Evolutionary conservation across 495 filamentous ascomycete genomes (phyloP).

Genomic region (Neurospora intermedia): DNA sequence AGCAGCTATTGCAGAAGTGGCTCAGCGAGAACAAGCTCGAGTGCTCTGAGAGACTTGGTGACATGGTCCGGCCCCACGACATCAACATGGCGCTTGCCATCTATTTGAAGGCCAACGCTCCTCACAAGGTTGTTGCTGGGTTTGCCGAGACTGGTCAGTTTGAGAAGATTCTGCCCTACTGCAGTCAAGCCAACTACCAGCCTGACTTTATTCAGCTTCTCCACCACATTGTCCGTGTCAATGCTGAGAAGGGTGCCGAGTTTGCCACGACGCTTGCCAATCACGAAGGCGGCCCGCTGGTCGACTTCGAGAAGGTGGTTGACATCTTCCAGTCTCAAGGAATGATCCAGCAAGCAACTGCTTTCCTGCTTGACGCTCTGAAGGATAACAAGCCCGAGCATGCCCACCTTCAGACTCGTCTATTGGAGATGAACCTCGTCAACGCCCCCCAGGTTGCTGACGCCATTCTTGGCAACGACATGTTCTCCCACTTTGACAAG

Average conservation of each 20-base stretch:
- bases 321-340: slow-evolving; percentile 96
- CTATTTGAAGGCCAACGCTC: slow-evolving; percentile 76
- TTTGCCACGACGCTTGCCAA: slow-evolving; percentile 85
- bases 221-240: slow-evolving; percentile 83
- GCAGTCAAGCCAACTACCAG: slow-evolving; percentile 68
- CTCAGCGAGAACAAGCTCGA: slow-evolving; percentile 89
- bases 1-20: slow-evolving; percentile 97
- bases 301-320: slow-evolving; percentile 90
- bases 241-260: slow-evolving; percentile 89
- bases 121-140: slow-evolving; percentile 86
- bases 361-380: slow-evolving; percentile 89
- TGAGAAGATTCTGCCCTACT: slow-evolving; percentile 88
- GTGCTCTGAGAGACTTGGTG: slow-evolving; percentile 90
- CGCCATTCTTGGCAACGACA: slow-evolving; percentile 92
- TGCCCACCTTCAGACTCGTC: slow-evolving; percentile 79
- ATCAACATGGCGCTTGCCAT: slow-evolving; percentile 72
- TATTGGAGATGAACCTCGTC: slow-evolving; percentile 95
- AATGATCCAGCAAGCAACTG: slow-evolving; percentile 95
- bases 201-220: slow-evolving; percentile 88
- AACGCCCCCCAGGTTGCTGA: slow-evolving; percentile 96
- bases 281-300: slow-evolving; percentile 68
- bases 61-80: slow-evolving; percentile 85
- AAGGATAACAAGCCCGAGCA: slow-evolving; percentile 93
- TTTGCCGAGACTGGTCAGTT: slow-evolving; percentile 95
- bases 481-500: slow-evolving; percentile 95